These are phyloP conservation scores for Centrapalus pauciflorus DNA, from an alignment of 129 eudicot species.

Conservation along the genomic window DNA sequence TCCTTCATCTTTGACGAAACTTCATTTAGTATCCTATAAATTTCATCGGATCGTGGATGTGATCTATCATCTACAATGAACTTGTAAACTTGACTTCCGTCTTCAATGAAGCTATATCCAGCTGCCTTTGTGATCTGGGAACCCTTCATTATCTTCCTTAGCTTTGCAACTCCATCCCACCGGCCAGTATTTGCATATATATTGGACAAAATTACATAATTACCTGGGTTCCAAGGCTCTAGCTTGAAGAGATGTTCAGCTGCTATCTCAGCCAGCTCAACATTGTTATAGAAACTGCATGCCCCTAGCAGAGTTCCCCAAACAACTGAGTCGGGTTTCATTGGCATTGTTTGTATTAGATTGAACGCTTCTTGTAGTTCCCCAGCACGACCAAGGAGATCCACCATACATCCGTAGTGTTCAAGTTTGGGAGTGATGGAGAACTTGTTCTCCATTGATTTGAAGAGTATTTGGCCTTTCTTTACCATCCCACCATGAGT, in stretches of 20 bases:
- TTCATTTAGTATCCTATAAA: slow-evolving; percentile 39
- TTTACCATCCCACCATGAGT: slow-evolving; percentile 64
- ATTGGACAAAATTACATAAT: slow-evolving; percentile 72
- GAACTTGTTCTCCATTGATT: slow-evolving; percentile 40
- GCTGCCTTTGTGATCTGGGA: slow-evolving; percentile 49
- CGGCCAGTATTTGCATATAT: slow-evolving; percentile 49
- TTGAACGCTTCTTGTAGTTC: slow-evolving; percentile 54
- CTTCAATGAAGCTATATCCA: slow-evolving; percentile 62
- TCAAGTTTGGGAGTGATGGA: slow-evolving; percentile 49
- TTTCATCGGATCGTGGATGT: slow-evolving; percentile 51
- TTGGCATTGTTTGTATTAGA: slow-evolving; percentile 56
- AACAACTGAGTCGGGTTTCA: slow-evolving; percentile 59
- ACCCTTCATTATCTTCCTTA: slow-evolving; percentile 68
- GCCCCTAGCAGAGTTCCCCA: slow-evolving; percentile 75
- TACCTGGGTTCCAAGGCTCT: slow-evolving; percentile 82
- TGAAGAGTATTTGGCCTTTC: slow-evolving; percentile 51
- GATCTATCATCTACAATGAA: slow-evolving; percentile 70
- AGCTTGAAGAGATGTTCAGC: slow-evolving; percentile 43
- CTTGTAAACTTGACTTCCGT: slow-evolving; percentile 57
- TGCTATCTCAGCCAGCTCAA: slow-evolving; percentile 56
- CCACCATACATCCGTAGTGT: slow-evolving; percentile 78
- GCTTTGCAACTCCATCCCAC: slow-evolving; percentile 64
- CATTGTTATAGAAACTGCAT: slow-evolving; percentile 61
- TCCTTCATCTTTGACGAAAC: slow-evolving; percentile 38
- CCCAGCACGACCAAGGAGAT: slow-evolving; percentile 70